Evolutionary conservation across 306 rosid genomes (phyloP).

Genomic region (Dryas alaskensis): DNA sequence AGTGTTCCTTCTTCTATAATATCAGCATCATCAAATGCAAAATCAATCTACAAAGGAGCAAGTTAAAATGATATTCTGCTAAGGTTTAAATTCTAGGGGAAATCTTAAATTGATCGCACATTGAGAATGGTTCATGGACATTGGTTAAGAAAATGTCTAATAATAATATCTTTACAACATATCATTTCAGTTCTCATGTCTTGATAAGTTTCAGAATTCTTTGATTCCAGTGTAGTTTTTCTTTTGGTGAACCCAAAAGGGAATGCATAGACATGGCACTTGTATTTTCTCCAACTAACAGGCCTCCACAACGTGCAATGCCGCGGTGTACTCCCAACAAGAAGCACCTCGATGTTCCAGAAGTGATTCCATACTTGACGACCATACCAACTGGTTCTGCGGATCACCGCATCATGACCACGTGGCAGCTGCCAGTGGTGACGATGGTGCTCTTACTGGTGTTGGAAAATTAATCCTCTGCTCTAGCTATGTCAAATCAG

Average conservation of each 20-base stretch:
- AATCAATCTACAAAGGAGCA: conserved; percentile 72
- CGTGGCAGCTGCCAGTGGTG: too few relatives aligned
- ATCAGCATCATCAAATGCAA: conserved; percentile 94
- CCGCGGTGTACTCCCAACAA: too few relatives aligned
- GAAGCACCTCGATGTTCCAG: too few relatives aligned
- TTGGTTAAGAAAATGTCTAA: background rate
- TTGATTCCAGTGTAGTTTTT: background rate
- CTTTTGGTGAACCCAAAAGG: background rate
- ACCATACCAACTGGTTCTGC: too few relatives aligned
- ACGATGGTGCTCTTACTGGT: too few relatives aligned
- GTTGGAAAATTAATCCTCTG: too few relatives aligned
- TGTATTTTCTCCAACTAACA: background rate
- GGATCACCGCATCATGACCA: too few relatives aligned
- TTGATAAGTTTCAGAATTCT: background rate
- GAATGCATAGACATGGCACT: background rate
- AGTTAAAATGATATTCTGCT: conserved; percentile 35
- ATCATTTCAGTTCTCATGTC: background rate
- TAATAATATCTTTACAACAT: background rate
- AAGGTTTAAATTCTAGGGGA: conserved; percentile 5
- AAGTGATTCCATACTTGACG: too few relatives aligned
- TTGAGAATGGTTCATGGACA: conserved; percentile 19
- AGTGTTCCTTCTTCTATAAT: conserved; percentile 81
- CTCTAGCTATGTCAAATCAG: too few relatives aligned
- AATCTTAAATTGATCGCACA: conserved; percentile 7
- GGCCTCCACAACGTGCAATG: too few relatives aligned